Evolutionary conservation across 2,329 filamentous ascomycete species (phyloP).

Genomic region (Coleophoma eucalyptorum): DNA sequence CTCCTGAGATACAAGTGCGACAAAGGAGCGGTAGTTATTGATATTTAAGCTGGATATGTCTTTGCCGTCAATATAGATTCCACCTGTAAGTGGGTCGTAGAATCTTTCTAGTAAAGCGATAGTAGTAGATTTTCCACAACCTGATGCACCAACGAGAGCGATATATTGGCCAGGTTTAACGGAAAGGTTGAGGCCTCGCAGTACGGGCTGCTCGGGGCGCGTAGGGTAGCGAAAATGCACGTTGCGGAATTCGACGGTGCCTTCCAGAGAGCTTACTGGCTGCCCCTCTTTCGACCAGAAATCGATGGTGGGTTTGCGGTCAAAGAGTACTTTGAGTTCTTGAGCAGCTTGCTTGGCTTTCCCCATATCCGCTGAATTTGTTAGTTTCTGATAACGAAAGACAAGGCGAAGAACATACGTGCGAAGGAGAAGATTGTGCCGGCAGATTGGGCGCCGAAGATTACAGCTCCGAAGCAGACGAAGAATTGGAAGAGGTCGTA

Average conservation of each 20-base stretch:
- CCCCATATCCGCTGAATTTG: slow-evolving; percentile 80
- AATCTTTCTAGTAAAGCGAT: slow-evolving; percentile 90
- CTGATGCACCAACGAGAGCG: slow-evolving; percentile 88
- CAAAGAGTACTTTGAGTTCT: slow-evolving; percentile 76
- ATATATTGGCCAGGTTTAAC: slow-evolving; percentile 78
- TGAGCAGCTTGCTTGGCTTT: slow-evolving; percentile 80
- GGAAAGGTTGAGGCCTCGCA: slow-evolving; percentile 74
- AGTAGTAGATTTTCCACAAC: slow-evolving; percentile 91
- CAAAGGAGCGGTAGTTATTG: slow-evolving; percentile 64
- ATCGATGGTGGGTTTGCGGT: slow-evolving; percentile 75
- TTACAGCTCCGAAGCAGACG: slow-evolving; percentile 79
- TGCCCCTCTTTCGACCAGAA: slow-evolving; percentile 69
- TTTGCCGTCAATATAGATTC: slow-evolving; percentile 74
- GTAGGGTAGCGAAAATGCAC: slow-evolving; percentile 96
- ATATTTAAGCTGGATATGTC: slow-evolving; percentile 80
- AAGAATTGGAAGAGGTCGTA: slow-evolving; percentile 87
- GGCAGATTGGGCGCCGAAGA: slow-evolving; percentile 89
- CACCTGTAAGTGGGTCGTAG: slow-evolving; percentile 74
- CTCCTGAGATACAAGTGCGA: slow-evolving; percentile 71
- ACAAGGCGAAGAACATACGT: too few relatives aligned
- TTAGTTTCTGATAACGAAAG: too few relatives aligned
- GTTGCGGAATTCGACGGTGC: slow-evolving; percentile 80
- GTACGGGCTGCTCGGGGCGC: slow-evolving; percentile 81
- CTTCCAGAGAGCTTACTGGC: slow-evolving; percentile 58
- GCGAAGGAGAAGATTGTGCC: slow-evolving; percentile 65